A percentile compares a stretch with the other conserved stretches of the same genome.
phyloP scores from a whole-genome alignment of 805 yeast genomes.

The Candida sphagnicola region DNA sequence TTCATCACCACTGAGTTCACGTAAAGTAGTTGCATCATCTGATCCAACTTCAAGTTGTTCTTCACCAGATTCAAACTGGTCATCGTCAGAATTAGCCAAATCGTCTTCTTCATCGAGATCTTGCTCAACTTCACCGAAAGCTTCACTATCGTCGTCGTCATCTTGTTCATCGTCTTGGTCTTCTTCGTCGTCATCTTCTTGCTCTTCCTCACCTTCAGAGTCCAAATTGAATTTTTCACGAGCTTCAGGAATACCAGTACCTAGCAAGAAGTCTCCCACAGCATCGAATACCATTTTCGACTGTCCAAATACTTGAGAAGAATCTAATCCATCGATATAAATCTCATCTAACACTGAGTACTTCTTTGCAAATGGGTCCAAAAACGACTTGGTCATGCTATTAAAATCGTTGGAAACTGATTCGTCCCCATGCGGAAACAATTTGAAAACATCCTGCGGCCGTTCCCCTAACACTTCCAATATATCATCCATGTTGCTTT shows the following conservation, averaged over 20 bases:
- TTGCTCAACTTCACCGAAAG: slow-evolving; percentile 15
- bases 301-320: slow-evolving; percentile 93
- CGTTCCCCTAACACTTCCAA: slow-evolving; percentile 16
- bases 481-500: slow-evolving; percentile 6
- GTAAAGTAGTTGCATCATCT: slow-evolving; percentile 8
- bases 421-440: slow-evolving; percentile 11
- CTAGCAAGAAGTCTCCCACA: slow-evolving; percentile 60
- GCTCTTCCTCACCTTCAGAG: slow-evolving; percentile 21
- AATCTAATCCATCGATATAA: slow-evolving; percentile 79
- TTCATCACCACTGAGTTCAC: slow-evolving; percentile 12
- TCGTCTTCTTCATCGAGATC: slow-evolving; percentile 34
- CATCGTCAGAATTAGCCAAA: slow-evolving; percentile 50
- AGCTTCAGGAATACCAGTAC: slow-evolving; percentile 51
- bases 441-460: slow-evolving; percentile 22
- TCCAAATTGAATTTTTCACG: slow-evolving; percentile 29
- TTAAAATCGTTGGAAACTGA: slow-evolving; percentile 18
- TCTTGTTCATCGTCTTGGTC: slow-evolving; percentile 20
- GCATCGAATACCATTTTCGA: slow-evolving; percentile 80
- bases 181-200: slow-evolving; percentile 18
- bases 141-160: slow-evolving; percentile 20
- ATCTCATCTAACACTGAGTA: slow-evolving; percentile 75
- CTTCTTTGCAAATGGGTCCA: slow-evolving; percentile 56
- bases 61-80: slow-evolving; percentile 24
- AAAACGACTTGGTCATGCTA: slow-evolving; percentile 40
- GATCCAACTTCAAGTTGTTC: slow-evolving; percentile 14